Conservation (phyloP, 2,329 filamentous ascomycete species). For the Zopfia rhizophila region DNA sequence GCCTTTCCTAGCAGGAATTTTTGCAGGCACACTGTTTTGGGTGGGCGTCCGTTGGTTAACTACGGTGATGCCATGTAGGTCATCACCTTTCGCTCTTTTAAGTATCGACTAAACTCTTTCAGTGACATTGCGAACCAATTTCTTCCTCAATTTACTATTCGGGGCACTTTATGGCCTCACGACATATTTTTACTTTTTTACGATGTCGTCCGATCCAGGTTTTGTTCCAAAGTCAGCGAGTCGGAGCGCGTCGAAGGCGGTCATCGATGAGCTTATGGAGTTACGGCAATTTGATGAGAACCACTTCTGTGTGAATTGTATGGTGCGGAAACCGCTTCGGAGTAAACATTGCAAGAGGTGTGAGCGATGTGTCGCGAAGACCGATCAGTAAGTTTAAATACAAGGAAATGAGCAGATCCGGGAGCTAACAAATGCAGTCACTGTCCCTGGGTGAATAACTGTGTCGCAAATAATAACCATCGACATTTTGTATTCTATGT, state of each 20-base stretch:
- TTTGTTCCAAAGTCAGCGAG: conserved; percentile 92
- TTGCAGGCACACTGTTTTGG: conserved; percentile 86
- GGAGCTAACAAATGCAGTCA: conserved; percentile 68
- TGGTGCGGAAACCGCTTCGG: conserved; percentile 90
- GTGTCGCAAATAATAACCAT: conserved; percentile 94
- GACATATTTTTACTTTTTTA: conserved; percentile 85
- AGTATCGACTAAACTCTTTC: conserved; percentile 43
- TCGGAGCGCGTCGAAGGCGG: conserved; percentile 86
- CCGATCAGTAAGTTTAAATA: conserved; percentile 81
- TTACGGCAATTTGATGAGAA: conserved; percentile 91
- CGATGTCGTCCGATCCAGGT: conserved; percentile 90
- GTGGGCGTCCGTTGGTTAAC: conserved; percentile 80
- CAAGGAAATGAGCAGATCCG: background rate
- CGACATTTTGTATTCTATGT: conserved; percentile 95
- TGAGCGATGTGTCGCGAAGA: conserved; percentile 91
- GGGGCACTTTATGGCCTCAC: conserved; percentile 71
- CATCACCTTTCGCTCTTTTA: conserved; percentile 1
- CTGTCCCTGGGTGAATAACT: conserved; percentile 98
- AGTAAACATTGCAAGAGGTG: conserved; percentile 97
- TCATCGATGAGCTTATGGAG: conserved; percentile 86
- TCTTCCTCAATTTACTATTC: conserved; percentile 84
- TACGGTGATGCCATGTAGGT: conserved; percentile 75
- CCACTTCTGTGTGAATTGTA: conserved; percentile 94
- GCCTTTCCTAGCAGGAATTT: conserved; percentile 95
- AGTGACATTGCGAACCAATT: conserved; percentile 73